These are phyloP conservation scores for Botryotinia narcissicola DNA, from an alignment of 2,329 filamentous ascomycete species.

Conservation along the genomic window DNA sequence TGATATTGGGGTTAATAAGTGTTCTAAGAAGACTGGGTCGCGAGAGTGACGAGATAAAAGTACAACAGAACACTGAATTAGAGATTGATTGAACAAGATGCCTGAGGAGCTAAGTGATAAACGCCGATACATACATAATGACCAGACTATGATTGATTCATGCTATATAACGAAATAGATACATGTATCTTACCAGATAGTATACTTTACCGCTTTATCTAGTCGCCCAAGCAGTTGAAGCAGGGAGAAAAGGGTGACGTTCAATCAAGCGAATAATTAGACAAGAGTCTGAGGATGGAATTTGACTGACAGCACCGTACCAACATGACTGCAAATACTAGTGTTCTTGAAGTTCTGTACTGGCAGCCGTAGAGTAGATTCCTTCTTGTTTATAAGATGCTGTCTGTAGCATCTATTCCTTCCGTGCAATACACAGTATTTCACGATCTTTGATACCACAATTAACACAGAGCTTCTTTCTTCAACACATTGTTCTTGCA, in stretches of 20 bases:
- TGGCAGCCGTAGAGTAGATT: neutral
- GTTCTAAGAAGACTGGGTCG: accelerated
- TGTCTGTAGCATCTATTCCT: neutral
- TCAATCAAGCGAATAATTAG: neutral
- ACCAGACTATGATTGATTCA: too few species aligned
- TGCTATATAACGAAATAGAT: too few species aligned
- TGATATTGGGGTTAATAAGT: accelerated
- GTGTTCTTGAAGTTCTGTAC: neutral
- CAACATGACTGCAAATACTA: neutral
- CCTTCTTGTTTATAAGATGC: neutral
- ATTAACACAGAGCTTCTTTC: neutral
- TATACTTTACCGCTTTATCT: neutral
- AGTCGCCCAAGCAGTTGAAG: neutral
- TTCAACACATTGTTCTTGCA: neutral
- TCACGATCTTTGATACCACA: neutral
- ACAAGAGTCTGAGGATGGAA: neutral
- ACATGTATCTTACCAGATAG: too few species aligned
- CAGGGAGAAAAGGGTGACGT: neutral
- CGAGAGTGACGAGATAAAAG: neutral
- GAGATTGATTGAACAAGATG: neutral
- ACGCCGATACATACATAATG: neutral
- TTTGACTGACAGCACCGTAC: neutral
- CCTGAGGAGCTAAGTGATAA: neutral
- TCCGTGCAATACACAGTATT: neutral
- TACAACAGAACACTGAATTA: neutral